Base-by-base conservation (phyloP, 306 rosid species). In the Parietaria judaica region DNA sequence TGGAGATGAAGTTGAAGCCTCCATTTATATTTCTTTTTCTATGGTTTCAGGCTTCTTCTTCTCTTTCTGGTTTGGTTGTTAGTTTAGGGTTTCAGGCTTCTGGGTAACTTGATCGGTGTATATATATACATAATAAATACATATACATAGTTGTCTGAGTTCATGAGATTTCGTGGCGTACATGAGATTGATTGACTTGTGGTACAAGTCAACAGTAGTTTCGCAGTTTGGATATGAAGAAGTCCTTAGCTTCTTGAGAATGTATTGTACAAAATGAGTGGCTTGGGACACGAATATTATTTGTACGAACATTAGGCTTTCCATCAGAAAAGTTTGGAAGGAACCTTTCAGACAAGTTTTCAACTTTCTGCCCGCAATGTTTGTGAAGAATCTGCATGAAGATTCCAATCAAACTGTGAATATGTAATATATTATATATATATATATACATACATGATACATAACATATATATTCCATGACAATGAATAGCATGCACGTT, bases 161-260 rank as follows among this genome's bases (percentile, higher is more conserved):
- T 51, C 72, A 67, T 78, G 55, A 53, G 74, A 67, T 78, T 61
- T 60, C 78, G 72, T 83, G 68, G 38, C 41, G 53, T 75, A 23
- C 57, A 49, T 38, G 74, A 74, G 87, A 74, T 80, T 78, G 82
- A 73, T 77, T 84, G 68, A 59, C 95, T 84, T 86, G 74, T 72
- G 64, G 74, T 70, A 70, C 76, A 92, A 80, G 96, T 86, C 58
- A 78, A 53, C 56, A 14, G 72, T 47, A 68, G 70, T 66, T 38
- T 74, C 54, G 65, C 77, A 70, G 60, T 62, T 84, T 68, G 83
- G 73, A 46, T 23, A 23, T 50, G 55, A 73, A 67, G 77, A 69
- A 35, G 73, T 81, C 38, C 77, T 80, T 83, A 56, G 88, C 86
- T 77, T 85, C 60, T 71, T 60, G 69, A 58, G 76, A 76, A 74